These are phyloP conservation scores for Magnaporthiopsis rhizophila DNA, from an alignment of 2,329 filamentous ascomycete genomes.

Conservation along the genomic window DNA sequence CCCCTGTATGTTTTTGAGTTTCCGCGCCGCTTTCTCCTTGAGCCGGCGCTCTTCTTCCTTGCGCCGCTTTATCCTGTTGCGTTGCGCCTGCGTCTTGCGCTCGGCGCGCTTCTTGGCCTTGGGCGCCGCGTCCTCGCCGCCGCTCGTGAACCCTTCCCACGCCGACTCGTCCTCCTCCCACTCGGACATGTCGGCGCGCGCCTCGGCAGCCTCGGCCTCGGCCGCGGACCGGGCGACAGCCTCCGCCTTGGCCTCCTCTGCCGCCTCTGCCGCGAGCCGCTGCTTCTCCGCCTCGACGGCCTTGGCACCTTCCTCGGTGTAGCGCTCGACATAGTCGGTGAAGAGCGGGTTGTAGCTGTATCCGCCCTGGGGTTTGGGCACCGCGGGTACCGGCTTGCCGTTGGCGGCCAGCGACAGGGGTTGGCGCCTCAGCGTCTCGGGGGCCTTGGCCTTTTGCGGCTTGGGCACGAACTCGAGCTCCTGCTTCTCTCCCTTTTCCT, in stretches of 20 bases:
- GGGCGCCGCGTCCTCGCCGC: conserved; percentile 56
- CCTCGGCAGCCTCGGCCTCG: conserved; percentile 65
- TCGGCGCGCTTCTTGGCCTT: conserved; percentile 75
- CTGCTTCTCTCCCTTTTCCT: conserved; percentile 28
- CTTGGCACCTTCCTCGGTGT: conserved; percentile 67
- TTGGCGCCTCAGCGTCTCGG: conserved; percentile 65
- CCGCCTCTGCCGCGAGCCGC: conserved; percentile 58
- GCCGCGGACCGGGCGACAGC: conserved; percentile 62
- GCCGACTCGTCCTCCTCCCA: conserved; percentile 77
- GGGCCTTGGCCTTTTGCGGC: conserved; percentile 58
- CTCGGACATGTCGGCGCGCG: conserved; percentile 54
- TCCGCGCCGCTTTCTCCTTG: conserved; percentile 69
- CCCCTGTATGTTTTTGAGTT: conserved; percentile 63
- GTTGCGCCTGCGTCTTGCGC: conserved; percentile 77
- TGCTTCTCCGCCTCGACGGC: conserved; percentile 72
- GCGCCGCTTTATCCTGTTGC: conserved; percentile 80
- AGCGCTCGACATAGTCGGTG: conserved; percentile 71
- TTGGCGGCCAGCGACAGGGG: conserved; percentile 77
- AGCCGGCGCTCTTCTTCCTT: conserved; percentile 77
- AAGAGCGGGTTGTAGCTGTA: conserved; percentile 91
- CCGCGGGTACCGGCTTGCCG: conserved; percentile 71
- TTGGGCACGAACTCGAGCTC: conserved; percentile 62
- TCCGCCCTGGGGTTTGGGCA: conserved; percentile 70
- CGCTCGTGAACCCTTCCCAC: conserved; percentile 86
- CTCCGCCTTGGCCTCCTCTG: conserved; percentile 59